Evolutionary conservation across 306 rosid genomes (phyloP), one percentile per base, ranked within the genome.

Genomic region (Glycyrrhiza uralensis): DNA sequence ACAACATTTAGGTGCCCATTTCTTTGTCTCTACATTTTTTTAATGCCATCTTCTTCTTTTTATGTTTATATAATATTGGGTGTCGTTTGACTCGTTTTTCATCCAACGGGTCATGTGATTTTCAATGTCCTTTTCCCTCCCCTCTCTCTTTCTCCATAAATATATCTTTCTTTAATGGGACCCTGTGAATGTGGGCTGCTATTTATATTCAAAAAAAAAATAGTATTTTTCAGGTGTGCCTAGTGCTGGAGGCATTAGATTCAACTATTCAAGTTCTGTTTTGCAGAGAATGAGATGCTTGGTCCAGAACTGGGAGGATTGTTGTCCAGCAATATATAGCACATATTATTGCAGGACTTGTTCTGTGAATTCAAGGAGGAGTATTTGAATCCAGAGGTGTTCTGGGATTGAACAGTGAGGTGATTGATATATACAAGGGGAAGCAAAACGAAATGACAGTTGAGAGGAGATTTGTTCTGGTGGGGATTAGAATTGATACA

Each of bases 401-500:
- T 69, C 50, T 64, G 41, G 68, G 64, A 68, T 65, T 62, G 66
- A 66, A 10, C 22, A 30, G 38, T 52, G 59, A 72, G 52, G 74
- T 74, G 55, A 49, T 70, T 56, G 68, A 32, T 32, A 32, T n/a
- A 33, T 35, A 10, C 20, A 65, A 63, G 24, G n/a, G n/a, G n/a
- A n/a, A 32, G 68, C 17, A 51, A 12, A 72, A 54, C 10, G 35
- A 39, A 83, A 93, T 94, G 98, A 79, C 77, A 12, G 74, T 78
- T 44, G 84, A 71, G 78, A 87, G 58, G 59, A 86, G 85, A 18
- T 78, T 73, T 71, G 88, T 94, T 71, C 70, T 91, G 76, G 97
- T 94, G 22, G 97, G 97, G 69, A 86, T 91, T 74, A 80, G 74
- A 55, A 80, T 91, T 1, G 93, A 89, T 77, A 51, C 76, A 59